Conservation (phyloP, 805 yeast species). For the Hanseniaspora lachancei region DNA sequence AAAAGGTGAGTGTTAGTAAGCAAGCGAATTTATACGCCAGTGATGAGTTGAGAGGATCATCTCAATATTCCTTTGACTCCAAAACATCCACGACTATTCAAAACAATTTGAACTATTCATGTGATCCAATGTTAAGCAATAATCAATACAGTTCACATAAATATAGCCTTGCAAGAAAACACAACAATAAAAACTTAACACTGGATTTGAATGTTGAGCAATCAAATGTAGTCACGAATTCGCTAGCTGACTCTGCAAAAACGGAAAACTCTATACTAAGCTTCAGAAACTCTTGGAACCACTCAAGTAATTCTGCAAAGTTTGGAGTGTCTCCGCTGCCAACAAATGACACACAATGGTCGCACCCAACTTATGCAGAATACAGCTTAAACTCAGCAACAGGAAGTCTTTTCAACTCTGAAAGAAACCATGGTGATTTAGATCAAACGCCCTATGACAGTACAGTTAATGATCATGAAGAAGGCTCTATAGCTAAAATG, state of each 20-base stretch:
- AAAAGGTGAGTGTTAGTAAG: conserved; percentile 17
- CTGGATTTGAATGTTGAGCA: neutral
- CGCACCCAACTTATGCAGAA: neutral
- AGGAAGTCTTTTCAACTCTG: neutral
- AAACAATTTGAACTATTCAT: neutral
- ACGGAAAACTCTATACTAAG: neutral
- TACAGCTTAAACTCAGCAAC: neutral
- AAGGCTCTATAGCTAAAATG: conserved; percentile 2
- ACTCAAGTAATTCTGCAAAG: neutral
- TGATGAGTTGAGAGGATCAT: neutral
- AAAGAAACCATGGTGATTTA: neutral
- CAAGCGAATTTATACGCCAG: neutral
- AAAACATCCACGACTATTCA: neutral
- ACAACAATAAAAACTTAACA: neutral
- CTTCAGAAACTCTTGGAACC: neutral
- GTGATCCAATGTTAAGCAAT: neutral
- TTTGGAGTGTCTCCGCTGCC: neutral
- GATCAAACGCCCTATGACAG: neutral
- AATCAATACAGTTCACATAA: neutral
- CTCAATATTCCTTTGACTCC: neutral
- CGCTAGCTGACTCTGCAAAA: neutral
- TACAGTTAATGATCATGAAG: conserved; percentile 14
- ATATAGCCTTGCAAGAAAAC: neutral
- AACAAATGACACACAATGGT: neutral
- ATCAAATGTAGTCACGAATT: neutral